Conservation (phyloP, 2,329 filamentous ascomycete genomes). For the Diaporthe capsici region DNA sequence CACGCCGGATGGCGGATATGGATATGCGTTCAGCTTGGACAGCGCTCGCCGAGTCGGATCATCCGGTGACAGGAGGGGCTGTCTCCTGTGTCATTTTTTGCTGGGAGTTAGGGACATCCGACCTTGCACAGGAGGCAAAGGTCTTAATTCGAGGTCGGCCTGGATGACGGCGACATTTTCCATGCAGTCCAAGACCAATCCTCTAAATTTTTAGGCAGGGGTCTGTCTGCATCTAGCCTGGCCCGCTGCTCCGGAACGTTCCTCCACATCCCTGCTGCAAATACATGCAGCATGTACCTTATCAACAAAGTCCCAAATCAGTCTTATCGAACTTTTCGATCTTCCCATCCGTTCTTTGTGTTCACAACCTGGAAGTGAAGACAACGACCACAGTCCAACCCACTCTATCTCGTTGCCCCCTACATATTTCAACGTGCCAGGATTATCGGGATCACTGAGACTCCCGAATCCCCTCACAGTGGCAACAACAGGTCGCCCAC, state of each 20-base stretch:
- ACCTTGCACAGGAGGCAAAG: constrained; percentile 30
- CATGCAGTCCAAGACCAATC: constrained; percentile 14
- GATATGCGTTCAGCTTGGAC: neutral
- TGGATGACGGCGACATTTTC: constrained; percentile 43
- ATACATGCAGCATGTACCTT: neutral
- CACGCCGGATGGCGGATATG: neutral
- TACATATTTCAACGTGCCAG: neutral
- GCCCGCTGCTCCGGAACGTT: constrained; percentile 19
- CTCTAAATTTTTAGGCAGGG: constrained; percentile 38
- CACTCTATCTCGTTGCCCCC: too few relatives aligned
- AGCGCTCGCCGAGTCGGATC: constrained; percentile 24
- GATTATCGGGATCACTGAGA: neutral
- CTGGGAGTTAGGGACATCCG: neutral
- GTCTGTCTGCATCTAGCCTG: constrained; percentile 17
- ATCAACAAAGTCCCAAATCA: neutral
- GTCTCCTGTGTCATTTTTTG: constrained; percentile 11
- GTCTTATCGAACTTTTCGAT: constrained; percentile 18
- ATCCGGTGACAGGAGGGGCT: constrained; percentile 36
- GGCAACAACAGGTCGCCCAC: constrained; percentile 12
- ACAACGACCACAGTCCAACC: neutral
- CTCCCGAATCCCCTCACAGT: too few relatives aligned
- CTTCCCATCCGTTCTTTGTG: neutral
- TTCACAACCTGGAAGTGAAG: neutral
- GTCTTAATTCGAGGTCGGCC: constrained; percentile 6
- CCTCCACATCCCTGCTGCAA: constrained; percentile 28